Percentiles rank a stretch among this genome's conserved stretches.
Evolutionary conservation across 2,329 filamentous ascomycete genomes (phyloP).

Genomic region (Phialophora chinensis): DNA sequence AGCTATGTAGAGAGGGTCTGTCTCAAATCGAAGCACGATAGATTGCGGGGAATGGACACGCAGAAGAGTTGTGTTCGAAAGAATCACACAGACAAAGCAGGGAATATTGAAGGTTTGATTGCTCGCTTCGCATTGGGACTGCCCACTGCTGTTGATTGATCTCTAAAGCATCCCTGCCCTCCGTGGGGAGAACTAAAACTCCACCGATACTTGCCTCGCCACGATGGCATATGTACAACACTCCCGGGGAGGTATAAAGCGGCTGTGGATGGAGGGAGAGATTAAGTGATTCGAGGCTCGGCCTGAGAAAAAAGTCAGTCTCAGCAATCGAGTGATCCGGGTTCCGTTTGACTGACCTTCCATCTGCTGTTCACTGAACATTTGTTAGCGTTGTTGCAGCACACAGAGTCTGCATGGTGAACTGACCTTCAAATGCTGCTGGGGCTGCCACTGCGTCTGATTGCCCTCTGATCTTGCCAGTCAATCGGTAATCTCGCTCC

Average conservation of each 20-base stretch:
- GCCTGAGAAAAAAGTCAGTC: slow-evolving; percentile 28
- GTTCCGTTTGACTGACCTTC: slow-evolving; percentile 57
- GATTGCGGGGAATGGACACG: neutral
- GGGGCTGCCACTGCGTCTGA: slow-evolving; percentile 65
- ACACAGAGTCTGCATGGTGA: neutral
- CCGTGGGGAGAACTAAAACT: neutral
- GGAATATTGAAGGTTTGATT: neutral
- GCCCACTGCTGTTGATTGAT: slow-evolving; percentile 4
- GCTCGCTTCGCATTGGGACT: slow-evolving; percentile 2
- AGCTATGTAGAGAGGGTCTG: neutral
- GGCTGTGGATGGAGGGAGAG: neutral
- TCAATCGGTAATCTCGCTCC: slow-evolving; percentile 68
- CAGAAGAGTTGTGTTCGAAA: neutral
- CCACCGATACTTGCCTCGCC: neutral
- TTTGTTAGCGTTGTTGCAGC: slow-evolving; percentile 28
- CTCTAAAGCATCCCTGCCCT: neutral
- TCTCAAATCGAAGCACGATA: neutral
- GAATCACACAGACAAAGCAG: neutral
- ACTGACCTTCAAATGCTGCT: slow-evolving; percentile 61
- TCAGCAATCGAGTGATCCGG: neutral
- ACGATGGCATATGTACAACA: slow-evolving; percentile 23
- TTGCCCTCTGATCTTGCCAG: slow-evolving; percentile 66
- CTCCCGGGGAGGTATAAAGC: neutral
- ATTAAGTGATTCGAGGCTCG: slow-evolving; percentile 40
- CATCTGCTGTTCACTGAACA: slow-evolving; percentile 65